These are phyloP conservation scores for Recurvomyces mirabilis DNA, from an alignment of 495 filamentous ascomycete species.

Conservation along the genomic window DNA sequence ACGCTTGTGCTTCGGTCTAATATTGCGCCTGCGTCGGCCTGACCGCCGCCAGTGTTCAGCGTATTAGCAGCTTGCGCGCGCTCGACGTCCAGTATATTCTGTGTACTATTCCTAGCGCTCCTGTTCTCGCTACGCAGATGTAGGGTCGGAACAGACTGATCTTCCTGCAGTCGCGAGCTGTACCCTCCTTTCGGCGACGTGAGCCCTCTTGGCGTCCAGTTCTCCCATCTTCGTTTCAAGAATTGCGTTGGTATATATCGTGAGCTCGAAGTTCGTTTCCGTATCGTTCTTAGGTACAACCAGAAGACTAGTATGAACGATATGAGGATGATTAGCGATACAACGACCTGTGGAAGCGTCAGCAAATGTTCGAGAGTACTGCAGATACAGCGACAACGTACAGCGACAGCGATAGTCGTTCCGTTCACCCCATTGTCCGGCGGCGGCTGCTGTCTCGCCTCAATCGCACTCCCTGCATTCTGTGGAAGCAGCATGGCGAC, in stretches of 20 bases:
- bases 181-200: constrained; percentile 11
- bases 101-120: constrained; percentile 18
- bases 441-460: background rate
- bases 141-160: constrained; percentile 13
- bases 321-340: constrained; percentile 8
- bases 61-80: background rate
- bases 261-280: constrained; percentile 4
- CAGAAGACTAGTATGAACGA: constrained; percentile 12
- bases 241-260: constrained; percentile 12
- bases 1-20: constrained; percentile 78
- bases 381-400: background rate
- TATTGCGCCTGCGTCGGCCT: constrained; percentile 13
- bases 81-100: constrained; percentile 12
- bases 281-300: constrained; percentile 8
- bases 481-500: constrained; percentile 1
- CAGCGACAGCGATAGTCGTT: background rate
- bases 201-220: constrained; percentile 9
- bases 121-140: constrained; percentile 17
- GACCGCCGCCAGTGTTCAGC: too few species aligned
- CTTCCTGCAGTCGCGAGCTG: constrained; percentile 16
- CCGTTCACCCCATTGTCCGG: background rate
- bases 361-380: background rate
- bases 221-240: constrained; percentile 17
- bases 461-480: background rate
- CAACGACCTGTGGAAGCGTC: constrained; percentile 7